A percentile compares a stretch with the other conserved stretches of the same genome.
Conservation (phyloP, 1,284 basidiomycete genomes). For the Rhodotorula mucilaginosa region DNA sequence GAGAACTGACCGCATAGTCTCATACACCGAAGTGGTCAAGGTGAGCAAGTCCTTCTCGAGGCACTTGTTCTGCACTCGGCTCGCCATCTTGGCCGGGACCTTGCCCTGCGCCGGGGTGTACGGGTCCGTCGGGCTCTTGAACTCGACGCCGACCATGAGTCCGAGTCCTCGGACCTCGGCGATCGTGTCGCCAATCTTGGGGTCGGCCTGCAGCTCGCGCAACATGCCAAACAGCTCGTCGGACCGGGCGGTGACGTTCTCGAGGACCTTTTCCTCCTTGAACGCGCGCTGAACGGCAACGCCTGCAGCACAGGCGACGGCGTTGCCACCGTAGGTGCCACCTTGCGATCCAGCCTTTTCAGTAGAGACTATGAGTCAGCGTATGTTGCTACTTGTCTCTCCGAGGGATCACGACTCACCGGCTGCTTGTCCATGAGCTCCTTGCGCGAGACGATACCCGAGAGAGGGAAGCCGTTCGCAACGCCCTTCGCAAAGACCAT, state of each 20-base stretch:
- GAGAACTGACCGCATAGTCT: slow-evolving; percentile 35
- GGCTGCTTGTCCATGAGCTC: slow-evolving; percentile 76
- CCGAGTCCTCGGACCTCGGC: slow-evolving; percentile 53
- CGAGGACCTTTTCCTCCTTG: slow-evolving; percentile 69
- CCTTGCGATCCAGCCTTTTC: slow-evolving; percentile 55
- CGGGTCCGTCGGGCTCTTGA: slow-evolving; percentile 41
- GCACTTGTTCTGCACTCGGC: slow-evolving; percentile 73
- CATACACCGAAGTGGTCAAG: slow-evolving; percentile 61
- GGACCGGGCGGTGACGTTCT: slow-evolving; percentile 71
- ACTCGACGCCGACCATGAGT: slow-evolving; percentile 46
- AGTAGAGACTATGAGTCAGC: accelerated
- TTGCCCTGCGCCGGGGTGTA: slow-evolving; percentile 49
- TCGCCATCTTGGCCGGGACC: slow-evolving; percentile 65
- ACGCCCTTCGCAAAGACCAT: slow-evolving; percentile 89
- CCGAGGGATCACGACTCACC: slow-evolving; percentile 52
- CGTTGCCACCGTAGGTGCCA: slow-evolving; percentile 79
- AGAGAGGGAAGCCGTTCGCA: slow-evolving; percentile 91
- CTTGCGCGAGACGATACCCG: slow-evolving; percentile 75
- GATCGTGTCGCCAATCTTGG: slow-evolving; percentile 47
- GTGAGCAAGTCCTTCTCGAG: slow-evolving; percentile 78
- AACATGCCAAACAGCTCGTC: slow-evolving; percentile 67
- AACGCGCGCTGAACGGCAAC: slow-evolving; percentile 75
- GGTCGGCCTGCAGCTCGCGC: slow-evolving; percentile 52
- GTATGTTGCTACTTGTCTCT: background rate
- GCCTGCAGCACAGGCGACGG: slow-evolving; percentile 82